These are phyloP conservation scores for Neonectria magnoliae DNA, from an alignment of 2,329 filamentous ascomycete genomes.

Conservation along the genomic window DNA sequence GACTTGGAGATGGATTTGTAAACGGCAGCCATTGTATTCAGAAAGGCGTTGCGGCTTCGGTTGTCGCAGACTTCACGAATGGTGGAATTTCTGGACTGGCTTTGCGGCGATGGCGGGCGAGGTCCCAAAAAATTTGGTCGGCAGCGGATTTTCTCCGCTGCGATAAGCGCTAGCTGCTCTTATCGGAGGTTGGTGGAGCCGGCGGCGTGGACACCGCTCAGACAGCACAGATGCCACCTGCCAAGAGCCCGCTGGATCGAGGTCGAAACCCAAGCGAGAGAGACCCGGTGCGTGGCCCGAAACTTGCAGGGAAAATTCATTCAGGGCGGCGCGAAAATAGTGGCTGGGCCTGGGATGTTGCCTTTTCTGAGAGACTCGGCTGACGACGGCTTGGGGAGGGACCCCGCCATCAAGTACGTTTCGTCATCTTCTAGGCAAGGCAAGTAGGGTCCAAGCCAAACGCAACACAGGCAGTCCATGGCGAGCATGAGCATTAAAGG, in stretches of 20 bases:
- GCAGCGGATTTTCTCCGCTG: slow-evolving; percentile 40
- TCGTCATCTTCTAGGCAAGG: background rate
- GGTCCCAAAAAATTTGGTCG: slow-evolving; percentile 45
- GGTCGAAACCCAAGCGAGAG: background rate
- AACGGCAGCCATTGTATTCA: slow-evolving; percentile 68
- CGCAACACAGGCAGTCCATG: background rate
- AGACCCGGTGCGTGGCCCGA: background rate
- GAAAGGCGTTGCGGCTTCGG: slow-evolving; percentile 24
- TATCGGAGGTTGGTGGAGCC: slow-evolving; percentile 39
- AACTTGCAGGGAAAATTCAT: background rate
- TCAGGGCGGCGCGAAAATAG: background rate
- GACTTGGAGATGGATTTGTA: slow-evolving; percentile 79
- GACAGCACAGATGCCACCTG: slow-evolving; percentile 19
- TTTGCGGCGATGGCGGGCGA: slow-evolving; percentile 37
- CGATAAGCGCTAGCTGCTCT: slow-evolving; percentile 44
- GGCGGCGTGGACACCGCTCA: slow-evolving; percentile 35
- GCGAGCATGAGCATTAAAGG: slow-evolving; percentile 46
- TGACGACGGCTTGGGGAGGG: background rate
- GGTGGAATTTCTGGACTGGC: slow-evolving; percentile 22
- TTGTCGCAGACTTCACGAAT: slow-evolving; percentile 31
- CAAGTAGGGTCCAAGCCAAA: background rate
- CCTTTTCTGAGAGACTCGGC: background rate
- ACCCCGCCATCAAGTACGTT: background rate
- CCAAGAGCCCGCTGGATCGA: background rate
- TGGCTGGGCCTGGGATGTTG: too few species aligned